Base-by-base conservation (phyloP, 1,284 basidiomycete species). In the Heterobasidion irregulare region DNA sequence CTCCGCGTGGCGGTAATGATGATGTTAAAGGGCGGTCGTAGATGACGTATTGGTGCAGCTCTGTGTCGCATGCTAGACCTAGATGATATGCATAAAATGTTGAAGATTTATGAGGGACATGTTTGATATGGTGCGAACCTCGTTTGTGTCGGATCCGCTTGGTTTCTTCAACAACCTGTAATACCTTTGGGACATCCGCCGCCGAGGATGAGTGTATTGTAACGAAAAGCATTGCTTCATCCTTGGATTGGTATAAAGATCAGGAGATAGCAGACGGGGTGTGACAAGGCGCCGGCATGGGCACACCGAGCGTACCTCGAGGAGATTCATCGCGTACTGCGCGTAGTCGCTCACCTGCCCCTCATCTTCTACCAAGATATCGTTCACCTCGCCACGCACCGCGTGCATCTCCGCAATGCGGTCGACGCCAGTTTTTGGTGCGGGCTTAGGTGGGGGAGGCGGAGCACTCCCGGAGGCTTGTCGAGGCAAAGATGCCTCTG, bases 191-290 rank as follows among this genome's bases (percentile, higher is more conserved):
- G 3, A 92, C 89, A 35, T 86, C 75, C 6, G 76, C 72, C 1
- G 81, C 69, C n/a, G 79, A 76, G 35, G 79, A 77, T 2, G 89
- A 86, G 18, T 80, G 77, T 15, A 93, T 69, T 2, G 83, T 83
- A 56, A 92, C 78, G 63, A 91, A 91, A 10, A 92, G 68, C 81
- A 92, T 86, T 3, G 84, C 82, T 56, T 88, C 83, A 58, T 91
- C 87, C 86, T 89, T 26, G 57, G 9, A 36, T 9, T 1, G 3
- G 10, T 47, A 56, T 26, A 6, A 26, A 12, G 54, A 47, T 13
- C 16, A 50, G 33, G 34, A n/a, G 45, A 15, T 35, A 6, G 18
- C 26, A n/a, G 41, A 43, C 32, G 2, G 2, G 43, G 51, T 7
- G n/a, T 13, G 13, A 13, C 32, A 13, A 8, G 6, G 16, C 16